Percentiles rank a stretch among this genome's conserved stretches.
Evolutionary conservation across 2,329 filamentous ascomycete species (phyloP).

Genomic region (Exophiala bonariae): DNA sequence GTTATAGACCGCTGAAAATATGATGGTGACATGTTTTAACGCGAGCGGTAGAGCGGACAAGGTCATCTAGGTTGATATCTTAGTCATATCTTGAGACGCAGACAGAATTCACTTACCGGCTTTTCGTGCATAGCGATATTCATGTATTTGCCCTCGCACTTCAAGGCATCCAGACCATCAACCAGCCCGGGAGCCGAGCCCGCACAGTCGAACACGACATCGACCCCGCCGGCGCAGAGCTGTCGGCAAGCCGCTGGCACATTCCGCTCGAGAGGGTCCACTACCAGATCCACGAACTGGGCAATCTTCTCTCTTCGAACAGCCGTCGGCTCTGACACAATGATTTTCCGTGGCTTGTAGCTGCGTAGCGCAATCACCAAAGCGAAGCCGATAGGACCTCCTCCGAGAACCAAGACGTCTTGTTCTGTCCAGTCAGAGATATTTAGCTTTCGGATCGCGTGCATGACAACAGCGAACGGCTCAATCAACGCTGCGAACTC

Average conservation of each 20-base stretch:
- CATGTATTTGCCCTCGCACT: neutral
- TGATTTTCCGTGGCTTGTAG: neutral
- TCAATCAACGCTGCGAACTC: slow-evolving; percentile 1
- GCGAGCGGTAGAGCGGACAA: neutral
- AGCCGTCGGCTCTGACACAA: neutral
- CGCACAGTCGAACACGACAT: neutral
- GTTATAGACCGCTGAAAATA: neutral
- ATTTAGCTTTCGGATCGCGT: neutral
- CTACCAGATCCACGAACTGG: neutral
- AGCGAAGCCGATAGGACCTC: neutral
- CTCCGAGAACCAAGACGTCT: neutral
- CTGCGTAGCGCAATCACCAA: neutral
- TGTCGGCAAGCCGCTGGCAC: neutral
- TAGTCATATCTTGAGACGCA: neutral
- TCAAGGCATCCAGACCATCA: neutral
- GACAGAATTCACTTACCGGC: neutral
- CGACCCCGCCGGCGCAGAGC: neutral
- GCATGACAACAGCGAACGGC: slow-evolving; percentile 4
- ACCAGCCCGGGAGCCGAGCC: neutral
- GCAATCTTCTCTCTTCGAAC: neutral
- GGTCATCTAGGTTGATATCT: neutral
- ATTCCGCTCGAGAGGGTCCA: neutral
- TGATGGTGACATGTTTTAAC: neutral
- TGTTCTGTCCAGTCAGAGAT: neutral
- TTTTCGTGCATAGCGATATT: neutral